Evolutionary conservation across 1,284 basidiomycete genomes (phyloP).

Genomic region (Irpex rosettiformis): DNA sequence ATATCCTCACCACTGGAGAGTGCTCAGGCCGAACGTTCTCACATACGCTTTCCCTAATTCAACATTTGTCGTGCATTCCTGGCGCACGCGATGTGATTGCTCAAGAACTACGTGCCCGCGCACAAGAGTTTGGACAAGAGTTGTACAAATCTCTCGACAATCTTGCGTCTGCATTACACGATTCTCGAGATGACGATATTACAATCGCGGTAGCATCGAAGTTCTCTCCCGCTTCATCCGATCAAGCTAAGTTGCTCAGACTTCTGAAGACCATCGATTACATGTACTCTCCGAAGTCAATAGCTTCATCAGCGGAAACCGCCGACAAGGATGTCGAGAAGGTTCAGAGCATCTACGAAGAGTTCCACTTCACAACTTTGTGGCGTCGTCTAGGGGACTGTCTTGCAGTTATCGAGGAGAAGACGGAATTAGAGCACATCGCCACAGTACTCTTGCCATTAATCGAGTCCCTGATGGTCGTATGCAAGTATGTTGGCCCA

Average conservation of each 20-base stretch:
- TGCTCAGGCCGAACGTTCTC: constrained; percentile 94
- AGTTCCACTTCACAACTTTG: constrained; percentile 81
- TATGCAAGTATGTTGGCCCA: constrained; percentile 89
- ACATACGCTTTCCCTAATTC: constrained; percentile 85
- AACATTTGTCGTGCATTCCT: constrained; percentile 84
- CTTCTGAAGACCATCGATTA: constrained; percentile 96
- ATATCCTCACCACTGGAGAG: constrained; percentile 91
- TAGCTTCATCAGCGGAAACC: constrained; percentile 35
- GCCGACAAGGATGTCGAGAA: constrained; percentile 67
- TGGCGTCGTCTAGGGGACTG: constrained; percentile 89
- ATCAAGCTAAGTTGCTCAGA: constrained; percentile 89
- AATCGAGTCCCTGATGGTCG: constrained; percentile 96
- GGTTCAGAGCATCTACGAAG: constrained; percentile 82
- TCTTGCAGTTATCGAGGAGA: constrained; percentile 77
- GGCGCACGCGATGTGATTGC: constrained; percentile 86
- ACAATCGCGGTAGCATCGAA: constrained; percentile 74
- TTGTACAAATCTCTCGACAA: constrained; percentile 77
- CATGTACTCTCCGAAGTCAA: constrained; percentile 76
- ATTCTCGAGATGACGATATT: constrained; percentile 50
- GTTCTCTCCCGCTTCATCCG: constrained; percentile 89
- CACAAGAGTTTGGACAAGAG: constrained; percentile 80
- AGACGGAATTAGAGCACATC: constrained; percentile 79
- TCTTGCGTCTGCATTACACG: constrained; percentile 62
- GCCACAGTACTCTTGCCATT: constrained; percentile 88
- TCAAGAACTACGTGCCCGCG: constrained; percentile 79